Conservation (phyloP, 768 basidiomycete genomes). For the Leccinellum luteum region DNA sequence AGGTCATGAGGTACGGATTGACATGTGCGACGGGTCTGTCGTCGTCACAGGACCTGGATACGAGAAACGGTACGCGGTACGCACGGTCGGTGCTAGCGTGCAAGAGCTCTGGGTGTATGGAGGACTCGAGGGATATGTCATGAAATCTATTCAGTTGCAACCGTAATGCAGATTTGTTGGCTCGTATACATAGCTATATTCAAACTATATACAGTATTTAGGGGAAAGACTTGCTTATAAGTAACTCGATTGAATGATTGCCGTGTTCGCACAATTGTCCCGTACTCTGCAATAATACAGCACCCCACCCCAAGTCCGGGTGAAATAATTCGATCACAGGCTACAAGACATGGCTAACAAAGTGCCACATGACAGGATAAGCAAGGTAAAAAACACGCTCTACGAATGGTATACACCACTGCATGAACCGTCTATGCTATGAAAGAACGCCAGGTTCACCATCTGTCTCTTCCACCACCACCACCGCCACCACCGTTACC, state of each 20-base stretch:
- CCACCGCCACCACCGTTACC: slow-evolving; percentile 14
- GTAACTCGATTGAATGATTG: too few relatives aligned
- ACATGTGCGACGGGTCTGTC: slow-evolving; percentile 70
- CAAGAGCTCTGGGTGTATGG: slow-evolving; percentile 98
- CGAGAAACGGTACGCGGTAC: slow-evolving; percentile 59
- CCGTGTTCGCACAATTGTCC: too few relatives aligned
- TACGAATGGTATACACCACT: slow-evolving; percentile 27
- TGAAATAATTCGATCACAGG: too few relatives aligned
- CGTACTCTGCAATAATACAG: too few relatives aligned
- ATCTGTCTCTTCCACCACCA: slow-evolving; percentile 21
- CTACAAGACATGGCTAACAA: background rate
- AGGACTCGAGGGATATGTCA: slow-evolving; percentile 88
- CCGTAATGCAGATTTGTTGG: slow-evolving; percentile 6
- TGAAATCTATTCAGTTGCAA: slow-evolving; percentile 59
- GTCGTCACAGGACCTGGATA: slow-evolving; percentile 44
- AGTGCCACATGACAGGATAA: background rate
- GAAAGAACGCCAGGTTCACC: slow-evolving; percentile 15
- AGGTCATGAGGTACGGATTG: slow-evolving; percentile 60
- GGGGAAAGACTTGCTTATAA: background rate
- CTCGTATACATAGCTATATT: background rate
- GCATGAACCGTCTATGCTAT: slow-evolving; percentile 20
- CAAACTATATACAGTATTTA: background rate
- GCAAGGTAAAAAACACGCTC: slow-evolving; percentile 3
- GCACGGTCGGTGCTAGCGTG: slow-evolving; percentile 87
- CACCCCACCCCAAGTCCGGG: too few relatives aligned